Conservation (phyloP, 805 yeast genomes). For the Ogataea ganodermae region DNA sequence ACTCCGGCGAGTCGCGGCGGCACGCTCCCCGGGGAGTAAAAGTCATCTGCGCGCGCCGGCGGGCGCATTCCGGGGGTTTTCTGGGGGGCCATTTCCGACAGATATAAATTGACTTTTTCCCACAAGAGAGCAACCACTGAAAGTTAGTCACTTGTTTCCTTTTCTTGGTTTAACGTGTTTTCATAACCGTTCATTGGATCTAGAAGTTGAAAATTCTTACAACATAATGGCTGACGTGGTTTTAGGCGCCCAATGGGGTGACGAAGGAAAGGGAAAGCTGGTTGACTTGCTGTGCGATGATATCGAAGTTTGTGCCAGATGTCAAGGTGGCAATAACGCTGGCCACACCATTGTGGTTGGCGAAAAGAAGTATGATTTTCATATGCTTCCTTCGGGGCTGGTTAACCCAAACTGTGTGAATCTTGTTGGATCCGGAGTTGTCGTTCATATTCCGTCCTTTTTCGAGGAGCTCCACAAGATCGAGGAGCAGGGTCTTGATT, state of each 20-base stretch:
- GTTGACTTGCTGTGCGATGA: conserved; percentile 94
- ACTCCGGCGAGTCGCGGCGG: conserved; percentile 1
- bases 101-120: not conserved
- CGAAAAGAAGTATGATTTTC: conserved; percentile 90
- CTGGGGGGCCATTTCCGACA: not conserved
- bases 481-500: conserved; percentile 77
- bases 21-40: not conserved
- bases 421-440: conserved; percentile 94
- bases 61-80: not conserved
- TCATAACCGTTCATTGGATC: conserved; percentile 16
- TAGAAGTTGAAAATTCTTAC: not conserved
- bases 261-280: conserved; percentile 98
- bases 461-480: conserved; percentile 82
- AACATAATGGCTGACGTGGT: conserved; percentile 80
- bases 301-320: conserved; percentile 95
- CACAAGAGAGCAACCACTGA: not conserved
- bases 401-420: conserved; percentile 90
- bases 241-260: conserved; percentile 99
- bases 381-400: conserved; percentile 98
- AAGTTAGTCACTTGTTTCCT: not conserved
- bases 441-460: conserved; percentile 90
- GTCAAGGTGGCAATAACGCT: conserved; percentile 99
- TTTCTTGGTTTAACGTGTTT: conserved; percentile 23
- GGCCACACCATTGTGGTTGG: conserved; percentile 98
- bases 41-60: not conserved